phyloP scores from a whole-genome alignment of 805 yeast species.

The Tetrapisispora iriomotensis region DNA sequence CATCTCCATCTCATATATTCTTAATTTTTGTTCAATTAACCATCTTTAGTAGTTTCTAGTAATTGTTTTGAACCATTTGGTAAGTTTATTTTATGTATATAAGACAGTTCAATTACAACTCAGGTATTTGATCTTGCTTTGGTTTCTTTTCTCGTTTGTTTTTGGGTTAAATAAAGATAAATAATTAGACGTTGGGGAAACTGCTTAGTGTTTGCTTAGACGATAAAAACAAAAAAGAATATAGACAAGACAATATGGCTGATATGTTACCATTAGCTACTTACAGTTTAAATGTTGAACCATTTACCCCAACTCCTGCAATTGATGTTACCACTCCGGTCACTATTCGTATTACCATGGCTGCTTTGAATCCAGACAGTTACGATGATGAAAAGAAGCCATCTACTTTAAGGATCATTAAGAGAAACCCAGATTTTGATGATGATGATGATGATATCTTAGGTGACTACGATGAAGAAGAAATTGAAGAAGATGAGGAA shows the following conservation, averaged over 20 bases:
- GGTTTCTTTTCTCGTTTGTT: too few species aligned
- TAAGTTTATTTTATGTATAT: too few species aligned
- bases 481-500: constrained; percentile 34
- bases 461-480: constrained; percentile 37
- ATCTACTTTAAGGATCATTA: constrained; percentile 80
- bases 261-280: constrained; percentile 76
- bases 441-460: constrained; percentile 37
- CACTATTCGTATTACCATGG: constrained; percentile 85
- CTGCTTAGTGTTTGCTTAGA: too few species aligned
- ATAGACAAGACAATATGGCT: constrained; percentile 41
- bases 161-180: too few species aligned
- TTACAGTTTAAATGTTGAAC: constrained; percentile 73
- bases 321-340: constrained; percentile 79
- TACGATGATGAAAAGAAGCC: constrained; percentile 77
- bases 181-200: too few species aligned
- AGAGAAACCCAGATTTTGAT: constrained; percentile 46
- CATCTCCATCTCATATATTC: too few species aligned
- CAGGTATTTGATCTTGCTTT: too few species aligned
- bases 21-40: too few species aligned
- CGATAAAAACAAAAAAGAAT: neutral
- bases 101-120: too few species aligned
- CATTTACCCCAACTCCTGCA: constrained; percentile 82
- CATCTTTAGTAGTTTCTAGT: too few species aligned
- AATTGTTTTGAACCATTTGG: neutral
- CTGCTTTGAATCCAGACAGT: constrained; percentile 82